Percentiles rank a stretch among this genome's conserved stretches.
Evolutionary conservation across 1,139 yeast species (phyloP).

Genomic region (Candida frijolesensis): DNA sequence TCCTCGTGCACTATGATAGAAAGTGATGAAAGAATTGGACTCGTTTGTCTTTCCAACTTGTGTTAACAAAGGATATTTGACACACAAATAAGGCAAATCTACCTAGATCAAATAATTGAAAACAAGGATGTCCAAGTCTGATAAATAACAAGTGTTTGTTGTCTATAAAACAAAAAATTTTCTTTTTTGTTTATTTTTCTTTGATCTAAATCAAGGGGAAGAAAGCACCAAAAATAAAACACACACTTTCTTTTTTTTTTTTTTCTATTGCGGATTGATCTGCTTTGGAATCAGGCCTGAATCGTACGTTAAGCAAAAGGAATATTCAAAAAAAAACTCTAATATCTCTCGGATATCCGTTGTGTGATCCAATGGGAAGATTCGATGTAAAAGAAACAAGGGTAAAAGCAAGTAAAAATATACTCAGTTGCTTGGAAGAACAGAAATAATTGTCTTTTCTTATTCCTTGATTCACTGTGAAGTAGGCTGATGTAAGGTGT

Average conservation of each 20-base stretch:
- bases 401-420: not conserved
- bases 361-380: not conserved
- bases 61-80: not conserved
- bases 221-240: not conserved
- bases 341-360: not conserved
- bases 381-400: not conserved
- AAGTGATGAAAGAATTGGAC: not conserved
- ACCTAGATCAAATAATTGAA: not conserved
- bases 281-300: not conserved
- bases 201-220: conserved; percentile 5
- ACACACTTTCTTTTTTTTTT: not conserved
- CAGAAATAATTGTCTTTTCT: not conserved
- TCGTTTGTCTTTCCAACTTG: not conserved
- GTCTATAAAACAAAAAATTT: not conserved
- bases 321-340: not conserved
- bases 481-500: not conserved
- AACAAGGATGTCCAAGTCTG: not conserved
- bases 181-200: conserved; percentile 2
- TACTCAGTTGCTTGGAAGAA: not conserved
- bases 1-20: not conserved
- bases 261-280: conserved; percentile 1
- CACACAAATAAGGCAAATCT: not conserved
- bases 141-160: conserved; percentile 1
- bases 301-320: conserved; percentile 2
- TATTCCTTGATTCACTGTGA: not conserved